phyloP scores from a whole-genome alignment of 805 yeast species.

The Candida argentea region DNA sequence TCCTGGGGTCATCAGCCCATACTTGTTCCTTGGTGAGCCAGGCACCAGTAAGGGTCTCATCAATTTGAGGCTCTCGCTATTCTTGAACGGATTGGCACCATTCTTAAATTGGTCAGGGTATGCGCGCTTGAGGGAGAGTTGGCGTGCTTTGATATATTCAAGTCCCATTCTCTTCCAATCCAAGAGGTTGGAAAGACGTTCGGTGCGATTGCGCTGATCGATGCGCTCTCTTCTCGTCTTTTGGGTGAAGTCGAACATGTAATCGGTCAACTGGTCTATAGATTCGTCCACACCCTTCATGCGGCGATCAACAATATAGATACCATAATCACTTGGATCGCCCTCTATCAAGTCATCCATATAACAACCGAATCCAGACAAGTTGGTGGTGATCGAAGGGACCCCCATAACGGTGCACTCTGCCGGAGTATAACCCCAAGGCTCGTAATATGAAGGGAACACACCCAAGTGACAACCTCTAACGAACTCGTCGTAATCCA shows the following conservation, averaged over 20 bases:
- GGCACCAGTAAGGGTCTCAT: constrained; percentile 94
- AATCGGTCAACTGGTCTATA: constrained; percentile 78
- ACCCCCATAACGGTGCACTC: constrained; percentile 99
- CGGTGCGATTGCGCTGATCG: constrained; percentile 95
- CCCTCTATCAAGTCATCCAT: constrained; percentile 97
- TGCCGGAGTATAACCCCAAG: constrained; percentile 99
- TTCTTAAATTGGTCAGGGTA: constrained; percentile 74
- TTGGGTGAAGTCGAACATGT: constrained; percentile 80
- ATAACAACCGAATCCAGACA: constrained; percentile 96
- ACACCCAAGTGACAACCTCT: constrained; percentile 98
- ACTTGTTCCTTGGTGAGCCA: constrained; percentile 78
- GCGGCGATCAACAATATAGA: constrained; percentile 92
- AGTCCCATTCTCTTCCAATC: constrained; percentile 99
- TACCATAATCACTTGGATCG: constrained; percentile 92
- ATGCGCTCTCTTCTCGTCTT: constrained; percentile 95
- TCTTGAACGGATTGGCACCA: constrained; percentile 37
- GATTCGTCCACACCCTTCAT: constrained; percentile 88
- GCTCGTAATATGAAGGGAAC: constrained; percentile 97
- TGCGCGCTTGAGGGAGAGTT: constrained; percentile 83
- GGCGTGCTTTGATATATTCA: constrained; percentile 92
- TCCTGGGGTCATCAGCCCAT: constrained; percentile 91
- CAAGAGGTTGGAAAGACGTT: constrained; percentile 79
- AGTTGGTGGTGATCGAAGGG: constrained; percentile 91
- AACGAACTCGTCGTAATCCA: constrained; percentile 95
- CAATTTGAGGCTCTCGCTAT: constrained; percentile 49